Base-by-base conservation (phyloP, 805 yeast species). In the Candida railenensis region DNA sequence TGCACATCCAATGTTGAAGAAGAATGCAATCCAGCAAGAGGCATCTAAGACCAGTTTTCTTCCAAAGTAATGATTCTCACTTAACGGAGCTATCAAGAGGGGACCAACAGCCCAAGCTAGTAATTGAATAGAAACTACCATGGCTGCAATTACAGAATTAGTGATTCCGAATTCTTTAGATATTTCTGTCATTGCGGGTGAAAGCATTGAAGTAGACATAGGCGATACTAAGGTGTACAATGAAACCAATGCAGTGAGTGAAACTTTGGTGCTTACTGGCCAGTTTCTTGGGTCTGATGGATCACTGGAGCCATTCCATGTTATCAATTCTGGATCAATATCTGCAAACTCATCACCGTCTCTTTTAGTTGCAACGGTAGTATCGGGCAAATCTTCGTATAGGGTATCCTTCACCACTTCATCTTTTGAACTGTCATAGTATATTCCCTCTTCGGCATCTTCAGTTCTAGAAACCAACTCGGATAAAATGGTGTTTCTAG, bases 71-170 rank as follows among this genome's bases (percentile, higher is more conserved):
- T 67, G 71, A 32, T 58, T 60, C 50, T 69, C 74, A 42, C 70
- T 63, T 30, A 70, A 54, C 2, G 75, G 75, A 2, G 75, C 70
- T 38, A 70, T 63, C 15, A 69, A 36, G 32, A 69, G 55, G 1
- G 75, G 75, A 2, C 74, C 74, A 8, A 69, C 34, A 2, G 74
- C 74, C 69, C 71, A 70, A 3, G 74, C 70, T 22, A 70, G 51
- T 20, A 69, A 55, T 53, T 64, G 69, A 12, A 69, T 64, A 3
- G 73, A 66, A 7, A 68, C 69, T 14, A 66, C 63, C 47, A 70
- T 54, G 1, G 74, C 55, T 20, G 52, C 37, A 1, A 69, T 50
- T 7, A 62, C 54, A 3, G 46, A 34, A 2, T 61, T 57, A 3
- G 51, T 52, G 33, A 70, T 65, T 19, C 58, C 48, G 30, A 70